Conservation (phyloP, 768 basidiomycete genomes). For the Russula ochroleuca region DNA sequence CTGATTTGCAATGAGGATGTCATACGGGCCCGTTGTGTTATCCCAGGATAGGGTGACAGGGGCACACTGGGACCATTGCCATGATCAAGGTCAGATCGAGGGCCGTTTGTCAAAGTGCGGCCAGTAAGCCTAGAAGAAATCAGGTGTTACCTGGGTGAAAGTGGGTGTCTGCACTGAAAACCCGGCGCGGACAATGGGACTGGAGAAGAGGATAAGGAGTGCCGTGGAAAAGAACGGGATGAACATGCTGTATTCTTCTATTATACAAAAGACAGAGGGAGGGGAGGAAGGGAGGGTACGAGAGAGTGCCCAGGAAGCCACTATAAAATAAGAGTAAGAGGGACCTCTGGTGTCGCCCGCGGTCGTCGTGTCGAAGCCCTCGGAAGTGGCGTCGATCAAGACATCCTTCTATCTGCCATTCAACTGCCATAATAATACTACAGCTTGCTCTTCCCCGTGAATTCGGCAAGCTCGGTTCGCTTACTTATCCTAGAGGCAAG, state of each 20-base stretch:
- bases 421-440: slow-evolving; percentile 15
- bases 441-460: slow-evolving; percentile 54
- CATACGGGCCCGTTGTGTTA: slow-evolving; percentile 46
- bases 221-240: slow-evolving; percentile 71
- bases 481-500: slow-evolving; percentile 51
- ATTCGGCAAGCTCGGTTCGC: slow-evolving; percentile 59
- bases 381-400: background rate
- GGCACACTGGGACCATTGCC: slow-evolving; percentile 46
- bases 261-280: slow-evolving; percentile 21
- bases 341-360: background rate
- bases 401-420: background rate
- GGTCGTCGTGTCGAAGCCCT: background rate
- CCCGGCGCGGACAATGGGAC: slow-evolving; percentile 49
- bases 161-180: slow-evolving; percentile 51
- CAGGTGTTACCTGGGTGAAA: slow-evolving; percentile 46
- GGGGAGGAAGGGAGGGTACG: slow-evolving; percentile 29
- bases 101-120: background rate
- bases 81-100: background rate
- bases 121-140: background rate
- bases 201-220: slow-evolving; percentile 58
- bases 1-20: slow-evolving; percentile 51
- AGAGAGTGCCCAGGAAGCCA: background rate
- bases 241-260: slow-evolving; percentile 50
- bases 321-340: slow-evolving; percentile 5
- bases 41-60: slow-evolving; percentile 50